Conservation (phyloP, 768 basidiomycete species). For the Boletus rubropictus region DNA sequence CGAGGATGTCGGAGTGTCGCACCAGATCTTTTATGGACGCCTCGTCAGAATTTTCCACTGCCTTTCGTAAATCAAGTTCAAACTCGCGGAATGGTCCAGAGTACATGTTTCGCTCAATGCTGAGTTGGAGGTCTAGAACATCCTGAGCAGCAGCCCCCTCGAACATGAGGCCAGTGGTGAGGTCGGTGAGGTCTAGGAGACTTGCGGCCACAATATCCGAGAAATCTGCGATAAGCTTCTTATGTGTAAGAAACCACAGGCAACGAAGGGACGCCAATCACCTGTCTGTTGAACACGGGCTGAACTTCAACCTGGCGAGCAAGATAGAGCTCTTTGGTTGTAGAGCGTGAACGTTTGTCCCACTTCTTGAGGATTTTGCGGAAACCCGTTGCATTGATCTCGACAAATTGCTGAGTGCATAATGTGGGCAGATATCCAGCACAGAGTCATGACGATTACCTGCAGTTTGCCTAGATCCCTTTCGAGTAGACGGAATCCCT, state of each 20-base stretch:
- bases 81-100: conserved; percentile 81
- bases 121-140: conserved; percentile 66
- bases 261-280: conserved; percentile 29
- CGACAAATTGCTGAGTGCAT: conserved; percentile 78
- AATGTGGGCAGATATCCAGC: conserved; percentile 12
- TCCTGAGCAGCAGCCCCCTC: conserved; percentile 76
- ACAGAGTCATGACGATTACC: conserved; percentile 40
- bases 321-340: conserved; percentile 95
- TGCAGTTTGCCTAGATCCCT: conserved; percentile 92
- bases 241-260: conserved; percentile 8
- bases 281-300: conserved; percentile 94
- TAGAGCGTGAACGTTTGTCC: conserved; percentile 92
- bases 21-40: conserved; percentile 64
- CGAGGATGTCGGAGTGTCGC: conserved; percentile 60
- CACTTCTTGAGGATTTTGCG: conserved; percentile 98
- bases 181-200: conserved; percentile 71
- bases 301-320: conserved; percentile 98
- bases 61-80: conserved; percentile 79
- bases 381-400: conserved; percentile 95
- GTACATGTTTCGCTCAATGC: conserved; percentile 53
- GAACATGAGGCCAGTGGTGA: conserved; percentile 68
- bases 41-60: conserved; percentile 57
- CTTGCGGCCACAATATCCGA: conserved; percentile 87
- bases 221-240: conserved; percentile 87
- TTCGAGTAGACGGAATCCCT: conserved; percentile 92